Conservation (phyloP, 2,329 filamentous ascomycete species). For the Dryadomyces quercivorus region DNA sequence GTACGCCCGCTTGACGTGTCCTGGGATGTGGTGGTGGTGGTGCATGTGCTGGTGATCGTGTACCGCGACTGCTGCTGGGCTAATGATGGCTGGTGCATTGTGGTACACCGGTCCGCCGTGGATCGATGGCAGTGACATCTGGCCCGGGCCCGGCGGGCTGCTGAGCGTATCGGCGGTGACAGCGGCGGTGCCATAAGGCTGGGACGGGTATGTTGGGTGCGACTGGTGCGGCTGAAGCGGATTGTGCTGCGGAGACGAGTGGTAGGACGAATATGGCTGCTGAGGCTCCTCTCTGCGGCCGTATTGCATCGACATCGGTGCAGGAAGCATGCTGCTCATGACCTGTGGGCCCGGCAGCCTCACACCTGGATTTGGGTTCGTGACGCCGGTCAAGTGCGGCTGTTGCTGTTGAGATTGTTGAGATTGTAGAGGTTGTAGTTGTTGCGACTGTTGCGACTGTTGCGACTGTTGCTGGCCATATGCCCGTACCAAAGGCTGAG, state of each 20-base stretch:
- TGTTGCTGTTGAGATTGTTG: neutral
- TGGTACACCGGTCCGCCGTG: neutral
- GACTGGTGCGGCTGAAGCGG: constrained; percentile 18
- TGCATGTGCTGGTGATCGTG: neutral
- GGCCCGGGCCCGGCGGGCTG: constrained; percentile 36
- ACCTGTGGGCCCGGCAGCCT: constrained; percentile 36
- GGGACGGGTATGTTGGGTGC: constrained; percentile 24
- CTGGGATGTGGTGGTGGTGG: constrained; percentile 28
- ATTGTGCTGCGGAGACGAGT: neutral
- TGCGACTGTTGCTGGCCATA: constrained; percentile 26
- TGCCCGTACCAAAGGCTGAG: constrained; percentile 28
- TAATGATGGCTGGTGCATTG: neutral
- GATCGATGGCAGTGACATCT: constrained; percentile 17
- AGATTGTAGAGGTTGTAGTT: no score
- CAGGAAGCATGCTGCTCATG: constrained; percentile 22
- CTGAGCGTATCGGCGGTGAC: constrained; percentile 41
- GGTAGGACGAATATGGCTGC: neutral
- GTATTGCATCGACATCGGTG: neutral
- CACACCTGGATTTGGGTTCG: constrained; percentile 33
- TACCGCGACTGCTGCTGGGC: neutral
- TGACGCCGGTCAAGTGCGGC: neutral
- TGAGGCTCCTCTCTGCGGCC: neutral
- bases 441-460: neutral
- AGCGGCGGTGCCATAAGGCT: constrained; percentile 35
- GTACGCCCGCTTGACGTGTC: constrained; percentile 89